Base-by-base conservation (phyloP, 2,329 filamentous ascomycete species). In the Clathrospora elynae region DNA sequence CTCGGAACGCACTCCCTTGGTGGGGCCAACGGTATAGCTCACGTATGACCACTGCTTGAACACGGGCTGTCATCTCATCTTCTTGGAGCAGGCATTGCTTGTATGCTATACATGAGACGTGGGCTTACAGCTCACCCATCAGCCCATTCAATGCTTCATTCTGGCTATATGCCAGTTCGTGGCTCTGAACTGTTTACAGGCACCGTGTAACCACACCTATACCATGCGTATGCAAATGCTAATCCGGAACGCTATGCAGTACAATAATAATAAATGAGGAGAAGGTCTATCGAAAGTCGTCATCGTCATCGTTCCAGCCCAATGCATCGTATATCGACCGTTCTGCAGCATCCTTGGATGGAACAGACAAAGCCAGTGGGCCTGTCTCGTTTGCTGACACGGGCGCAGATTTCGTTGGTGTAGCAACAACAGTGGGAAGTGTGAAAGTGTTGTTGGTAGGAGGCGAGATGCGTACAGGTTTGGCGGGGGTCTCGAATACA, bases 291-390 rank as follows among this genome's bases (percentile, higher is more conserved):
- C 33, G 34, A 31, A 61, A 46, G 33, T 39, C 54, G 23, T 64
- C 61, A 24, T 67, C 59, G 46, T 75, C 71, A 49, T 76, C 73
- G 55, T 76, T 68, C 75, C 75, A 77, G 17, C 74, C 74, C 37
- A 77, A 49, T 8, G 64, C 66, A 35, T 71, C 71, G 45, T 75
- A 76, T 33, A 76, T 72, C 14, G 55, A 61, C 11, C 47, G 29
- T 37, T 61, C 65, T 19, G 36, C 42, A 17, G 46, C 46, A 3
- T 42, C 36, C 11, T 53, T 53, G 8, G 34, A 42, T 10, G 40
- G 38, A 6, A 51, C 50, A 7, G 49, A 31, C 26, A 52, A 44
- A 23, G 34, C 33, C 19, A 51, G 38, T 9, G 46, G 42, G 3
- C 17, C 26, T 17, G 30, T 26, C 30, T 37, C 34, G 12, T 17